Percentiles rank a stretch among this genome's conserved stretches.
These are phyloP conservation scores for Furcasterigmium sp. DNA, from an alignment of 2,329 filamentous ascomycete species.

Conservation along the genomic window DNA sequence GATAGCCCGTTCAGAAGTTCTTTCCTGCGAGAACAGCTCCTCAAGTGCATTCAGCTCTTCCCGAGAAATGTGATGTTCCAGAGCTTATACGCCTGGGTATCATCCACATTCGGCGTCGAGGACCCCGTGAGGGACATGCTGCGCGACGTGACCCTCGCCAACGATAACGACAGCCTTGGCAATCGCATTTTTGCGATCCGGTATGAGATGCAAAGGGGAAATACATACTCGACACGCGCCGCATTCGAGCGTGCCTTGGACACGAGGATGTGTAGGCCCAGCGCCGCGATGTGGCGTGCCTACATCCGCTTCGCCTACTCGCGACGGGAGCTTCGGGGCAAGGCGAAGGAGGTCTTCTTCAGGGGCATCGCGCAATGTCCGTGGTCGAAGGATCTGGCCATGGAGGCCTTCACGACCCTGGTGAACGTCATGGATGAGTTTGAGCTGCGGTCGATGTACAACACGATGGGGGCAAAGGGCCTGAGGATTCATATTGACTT, in stretches of 20 bases:
- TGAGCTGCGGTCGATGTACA: slow-evolving; percentile 44
- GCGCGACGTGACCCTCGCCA: slow-evolving; percentile 40
- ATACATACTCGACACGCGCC: slow-evolving; percentile 40
- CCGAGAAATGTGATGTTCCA: slow-evolving; percentile 75
- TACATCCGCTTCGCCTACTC: slow-evolving; percentile 43
- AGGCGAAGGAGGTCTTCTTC: slow-evolving; percentile 43
- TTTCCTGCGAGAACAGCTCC: slow-evolving; percentile 57
- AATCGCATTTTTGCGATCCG: slow-evolving; percentile 44
- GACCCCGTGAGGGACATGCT: slow-evolving; percentile 71
- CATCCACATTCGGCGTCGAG: slow-evolving; percentile 65
- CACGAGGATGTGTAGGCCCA: slow-evolving; percentile 31
- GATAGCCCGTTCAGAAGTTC: slow-evolving; percentile 61
- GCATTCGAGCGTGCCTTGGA: slow-evolving; percentile 48
- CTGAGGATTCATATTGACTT: slow-evolving; percentile 46
- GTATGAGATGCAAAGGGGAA: slow-evolving; percentile 44
- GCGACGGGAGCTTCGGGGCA: slow-evolving; percentile 29
- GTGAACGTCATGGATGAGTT: slow-evolving; percentile 36
- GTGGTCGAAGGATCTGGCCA: slow-evolving; percentile 42
- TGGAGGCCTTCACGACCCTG: slow-evolving; percentile 46
- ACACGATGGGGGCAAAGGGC: slow-evolving; percentile 42
- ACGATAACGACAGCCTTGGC: slow-evolving; percentile 32
- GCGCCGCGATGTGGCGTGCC: slow-evolving; percentile 39
- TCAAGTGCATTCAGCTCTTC: slow-evolving; percentile 56
- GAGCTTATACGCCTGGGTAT: slow-evolving; percentile 66
- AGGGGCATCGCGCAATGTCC: slow-evolving; percentile 41